phyloP scores from a whole-genome alignment of 495 filamentous ascomycete species.

The Antarctomyces pellizariae region DNA sequence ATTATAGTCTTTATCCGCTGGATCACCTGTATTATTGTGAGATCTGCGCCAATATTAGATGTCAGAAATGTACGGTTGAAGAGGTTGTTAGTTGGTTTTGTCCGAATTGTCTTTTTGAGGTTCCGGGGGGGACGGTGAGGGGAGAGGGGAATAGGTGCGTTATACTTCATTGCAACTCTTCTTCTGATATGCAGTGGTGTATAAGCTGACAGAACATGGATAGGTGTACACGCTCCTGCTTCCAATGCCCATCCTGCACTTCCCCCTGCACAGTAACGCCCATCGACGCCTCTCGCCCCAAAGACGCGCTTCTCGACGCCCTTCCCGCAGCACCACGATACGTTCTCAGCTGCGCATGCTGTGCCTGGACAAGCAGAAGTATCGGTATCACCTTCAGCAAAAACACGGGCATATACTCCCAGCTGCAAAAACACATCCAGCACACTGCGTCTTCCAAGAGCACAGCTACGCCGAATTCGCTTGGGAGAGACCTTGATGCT shows the following conservation, averaged over 20 bases:
- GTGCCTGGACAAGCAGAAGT: slow-evolving; percentile 74
- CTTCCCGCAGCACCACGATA: slow-evolving; percentile 29
- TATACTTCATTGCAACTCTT: background rate
- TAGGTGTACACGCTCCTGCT: slow-evolving; percentile 87
- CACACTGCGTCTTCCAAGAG: too few relatives aligned
- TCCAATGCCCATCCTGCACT: slow-evolving; percentile 80
- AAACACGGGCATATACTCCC: slow-evolving; percentile 58
- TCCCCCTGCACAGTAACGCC: slow-evolving; percentile 51
- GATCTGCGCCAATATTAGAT: slow-evolving; percentile 88
- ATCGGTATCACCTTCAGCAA: slow-evolving; percentile 82
- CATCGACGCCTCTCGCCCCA: slow-evolving; percentile 21
- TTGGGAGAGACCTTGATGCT: too few relatives aligned
- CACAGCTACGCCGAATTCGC: too few relatives aligned
- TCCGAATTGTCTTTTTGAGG: slow-evolving; percentile 89
- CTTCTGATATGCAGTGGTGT: background rate
- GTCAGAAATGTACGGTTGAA: slow-evolving; percentile 72
- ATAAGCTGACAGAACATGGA: slow-evolving; percentile 3
- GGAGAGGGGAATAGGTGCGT: slow-evolving; percentile 78
- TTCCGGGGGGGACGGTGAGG: slow-evolving; percentile 70
- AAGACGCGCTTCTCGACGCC: slow-evolving; percentile 12
- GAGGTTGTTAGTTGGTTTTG: slow-evolving; percentile 89
- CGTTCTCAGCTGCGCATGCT: slow-evolving; percentile 68
- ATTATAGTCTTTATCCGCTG: slow-evolving; percentile 78
- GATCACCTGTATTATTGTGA: slow-evolving; percentile 89
- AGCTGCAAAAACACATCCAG: slow-evolving; percentile 26